Evolutionary conservation across 176 grass and related monocot species (phyloP).

Genomic region (Eragrostis nindensis): DNA sequence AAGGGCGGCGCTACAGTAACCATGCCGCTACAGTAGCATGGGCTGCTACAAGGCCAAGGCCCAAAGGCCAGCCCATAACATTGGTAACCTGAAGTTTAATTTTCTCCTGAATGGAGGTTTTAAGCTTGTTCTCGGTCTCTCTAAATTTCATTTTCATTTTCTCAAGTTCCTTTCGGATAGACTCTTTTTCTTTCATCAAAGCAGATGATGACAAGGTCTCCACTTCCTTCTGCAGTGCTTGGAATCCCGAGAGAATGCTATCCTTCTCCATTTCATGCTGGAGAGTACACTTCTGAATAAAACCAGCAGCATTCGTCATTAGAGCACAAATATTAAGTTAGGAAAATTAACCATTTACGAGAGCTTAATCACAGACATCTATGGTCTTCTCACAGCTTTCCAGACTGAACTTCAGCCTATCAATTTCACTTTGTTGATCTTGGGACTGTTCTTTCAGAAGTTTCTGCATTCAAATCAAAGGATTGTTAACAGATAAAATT

Average conservation of each 20-base stretch:
- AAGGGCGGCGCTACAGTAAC: too few relatives aligned
- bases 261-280: slow-evolving; percentile 89
- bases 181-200: slow-evolving; percentile 83
- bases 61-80: too few relatives aligned
- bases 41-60: too few relatives aligned
- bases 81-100: slow-evolving; percentile 95
- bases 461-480: slow-evolving; percentile 55
- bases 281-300: slow-evolving; percentile 60
- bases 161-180: slow-evolving; percentile 86
- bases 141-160: slow-evolving; percentile 70
- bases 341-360: slow-evolving; percentile 24
- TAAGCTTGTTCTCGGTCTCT: slow-evolving; percentile 83
- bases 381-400: slow-evolving; percentile 54
- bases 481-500: slow-evolving; percentile 22
- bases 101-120: slow-evolving; percentile 83
- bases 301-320: slow-evolving; percentile 25
- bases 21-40: too few relatives aligned
- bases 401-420: slow-evolving; percentile 53
- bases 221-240: slow-evolving; percentile 75
- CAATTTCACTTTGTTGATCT: slow-evolving; percentile 54
- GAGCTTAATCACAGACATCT: slow-evolving; percentile 54
- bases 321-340: slow-evolving; percentile 11
- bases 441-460: slow-evolving; percentile 52
- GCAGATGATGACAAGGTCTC: slow-evolving; percentile 68
- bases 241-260: slow-evolving; percentile 51